Evolutionary conservation across 176 grass and related monocot species (phyloP), one percentile per base, ranked within the genome.

Genomic region (Thinopyrum elongatum): DNA sequence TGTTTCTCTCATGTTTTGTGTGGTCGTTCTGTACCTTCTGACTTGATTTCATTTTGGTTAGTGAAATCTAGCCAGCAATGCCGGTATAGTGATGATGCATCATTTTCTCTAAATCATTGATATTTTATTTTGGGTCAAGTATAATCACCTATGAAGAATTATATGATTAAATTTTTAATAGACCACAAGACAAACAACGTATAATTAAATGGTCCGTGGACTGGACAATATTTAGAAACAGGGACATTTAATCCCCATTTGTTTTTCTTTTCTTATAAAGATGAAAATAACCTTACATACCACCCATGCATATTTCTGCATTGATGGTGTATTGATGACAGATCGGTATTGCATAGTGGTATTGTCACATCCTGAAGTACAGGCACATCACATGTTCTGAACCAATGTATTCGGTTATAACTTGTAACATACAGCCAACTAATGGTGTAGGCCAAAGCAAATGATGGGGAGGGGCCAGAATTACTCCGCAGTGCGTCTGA

Each of bases 381-480:
- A 6, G 72, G n/a, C n/a, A 28, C 65, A 70, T 87, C 59, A 26
- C 76, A 38, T 7, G 36, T 51, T 83, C 47, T 76, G 17, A 75
- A 74, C 68, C 51, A 79, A 63, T 83, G 9, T 78, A 51, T 70
- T 61, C 33, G 2, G 4, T 55, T 76, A 53, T 17, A 62, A 23
- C 23, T 88, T 53, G 49, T 51, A 3, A 85, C 13, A 0, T 86
- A 15, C 10, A 62, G 8, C 67, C 84, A 23, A 84, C 75, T 89
- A 65, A 77, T 90, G 72, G 62, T 55, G 84, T 80, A 97, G 97
- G 94, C 92, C 71, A 99, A 99, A 87, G 94, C 94, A 80, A 99
- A 99, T 77, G 94, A 92, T 75, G 94, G 97, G 51, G 92, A 99
- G 34, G 97, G 97, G 26, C 94, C 97, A 87, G 94, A 99, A 82